Conservation (phyloP, 1,284 basidiomycete genomes). For the Athelia psychrophila region DNA sequence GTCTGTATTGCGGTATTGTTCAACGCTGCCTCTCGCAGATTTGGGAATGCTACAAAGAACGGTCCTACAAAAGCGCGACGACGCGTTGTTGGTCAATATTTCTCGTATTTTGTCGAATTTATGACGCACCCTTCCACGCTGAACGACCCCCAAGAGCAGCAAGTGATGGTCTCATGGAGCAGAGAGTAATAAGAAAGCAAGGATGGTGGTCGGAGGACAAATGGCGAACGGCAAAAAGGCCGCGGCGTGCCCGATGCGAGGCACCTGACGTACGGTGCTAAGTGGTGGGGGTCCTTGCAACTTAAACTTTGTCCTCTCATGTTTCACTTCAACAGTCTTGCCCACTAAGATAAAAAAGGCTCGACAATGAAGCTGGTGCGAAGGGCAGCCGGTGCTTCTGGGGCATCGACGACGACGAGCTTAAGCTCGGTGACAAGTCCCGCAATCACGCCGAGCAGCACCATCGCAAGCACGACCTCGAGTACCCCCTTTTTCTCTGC, state of each 20-base stretch:
- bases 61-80: constrained; percentile 58
- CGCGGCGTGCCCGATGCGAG: neutral
- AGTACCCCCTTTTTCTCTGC: neutral
- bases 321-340: neutral
- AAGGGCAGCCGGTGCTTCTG: too few relatives aligned
- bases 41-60: constrained; percentile 93
- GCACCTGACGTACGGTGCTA: neutral
- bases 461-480: neutral
- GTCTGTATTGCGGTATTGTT: constrained; percentile 89
- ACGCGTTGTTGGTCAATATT: neutral
- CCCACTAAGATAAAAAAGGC: too few relatives aligned
- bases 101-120: neutral
- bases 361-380: too few relatives aligned
- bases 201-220: neutral
- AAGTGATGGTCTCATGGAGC: constrained; percentile 23
- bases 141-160: constrained; percentile 34
- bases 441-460: neutral
- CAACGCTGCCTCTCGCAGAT: constrained; percentile 79
- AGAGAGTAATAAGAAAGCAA: neutral
- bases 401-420: too few relatives aligned
- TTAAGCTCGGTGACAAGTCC: neutral
- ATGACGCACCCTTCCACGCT: constrained; percentile 36
- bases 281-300: neutral
- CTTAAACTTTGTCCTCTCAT: neutral
- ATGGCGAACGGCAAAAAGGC: neutral